Evolutionary conservation across 176 grass and related monocot genomes (phyloP).

Genomic region (Zea luxurians): DNA sequence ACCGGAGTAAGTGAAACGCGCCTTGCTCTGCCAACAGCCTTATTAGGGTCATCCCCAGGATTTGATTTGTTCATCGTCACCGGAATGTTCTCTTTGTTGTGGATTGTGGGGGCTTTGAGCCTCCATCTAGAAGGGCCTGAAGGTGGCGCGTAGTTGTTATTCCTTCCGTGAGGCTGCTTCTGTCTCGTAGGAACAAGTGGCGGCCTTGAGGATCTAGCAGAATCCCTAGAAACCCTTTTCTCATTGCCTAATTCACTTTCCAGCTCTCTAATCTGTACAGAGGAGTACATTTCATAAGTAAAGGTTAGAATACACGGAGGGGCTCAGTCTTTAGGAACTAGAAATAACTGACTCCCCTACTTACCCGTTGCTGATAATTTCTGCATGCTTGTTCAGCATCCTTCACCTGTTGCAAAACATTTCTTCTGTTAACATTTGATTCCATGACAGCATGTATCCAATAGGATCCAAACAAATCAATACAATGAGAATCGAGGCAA

Average conservation of each 20-base stretch:
- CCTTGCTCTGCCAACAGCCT: conserved; percentile 56
- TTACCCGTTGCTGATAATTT: conserved; percentile 75
- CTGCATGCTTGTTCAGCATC: conserved; percentile 67
- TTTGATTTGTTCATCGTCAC: conserved; percentile 30
- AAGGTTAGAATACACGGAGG: background rate
- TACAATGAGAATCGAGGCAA: conserved; percentile 11
- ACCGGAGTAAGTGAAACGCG: conserved; percentile 57
- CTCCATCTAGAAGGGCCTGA: conserved; percentile 46
- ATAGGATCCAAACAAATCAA: conserved; percentile 1
- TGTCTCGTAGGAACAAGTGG: conserved; percentile 60
- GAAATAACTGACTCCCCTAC: background rate
- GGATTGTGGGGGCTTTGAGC: conserved; percentile 15
- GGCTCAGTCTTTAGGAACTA: background rate
- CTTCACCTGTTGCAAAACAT: conserved; percentile 55
- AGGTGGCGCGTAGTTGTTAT: conserved; percentile 46
- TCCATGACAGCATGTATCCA: no score
- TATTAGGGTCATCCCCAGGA: conserved; percentile 28
- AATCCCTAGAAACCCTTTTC: conserved; percentile 48
- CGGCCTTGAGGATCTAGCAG: conserved; percentile 56
- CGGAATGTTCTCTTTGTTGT: conserved; percentile 77
- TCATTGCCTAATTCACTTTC: conserved; percentile 66
- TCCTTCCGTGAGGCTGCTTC: conserved; percentile 55
- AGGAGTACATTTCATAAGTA: background rate
- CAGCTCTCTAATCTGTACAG: conserved; percentile 76
- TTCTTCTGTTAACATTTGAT: conserved; percentile 23